phyloP scores from a whole-genome alignment of 1,284 basidiomycete species.

The Rhodotorula sp. region DNA sequence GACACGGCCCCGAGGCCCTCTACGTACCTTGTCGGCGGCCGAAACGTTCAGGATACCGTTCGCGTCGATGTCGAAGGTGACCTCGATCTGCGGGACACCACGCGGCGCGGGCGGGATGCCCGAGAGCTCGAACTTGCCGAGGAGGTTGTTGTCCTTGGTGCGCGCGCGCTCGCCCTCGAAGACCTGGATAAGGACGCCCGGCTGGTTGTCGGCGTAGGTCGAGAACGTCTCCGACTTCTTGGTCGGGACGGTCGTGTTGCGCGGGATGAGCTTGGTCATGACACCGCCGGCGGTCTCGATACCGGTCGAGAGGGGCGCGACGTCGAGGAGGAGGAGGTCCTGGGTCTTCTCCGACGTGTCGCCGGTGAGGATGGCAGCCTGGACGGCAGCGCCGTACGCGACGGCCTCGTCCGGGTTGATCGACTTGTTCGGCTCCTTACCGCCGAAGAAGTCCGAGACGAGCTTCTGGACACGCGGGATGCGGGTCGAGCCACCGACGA shows the following conservation, averaged over 20 bases:
- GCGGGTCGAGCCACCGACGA: conserved; percentile 98
- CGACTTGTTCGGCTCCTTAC: conserved; percentile 65
- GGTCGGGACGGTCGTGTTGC: conserved; percentile 96
- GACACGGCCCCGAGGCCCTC: too few species aligned
- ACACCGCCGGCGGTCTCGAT: conserved; percentile 99
- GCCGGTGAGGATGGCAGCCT: conserved; percentile 96
- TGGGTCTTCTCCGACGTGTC: conserved; percentile 99
- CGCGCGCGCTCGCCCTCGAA: conserved; percentile 99
- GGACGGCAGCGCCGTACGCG: conserved; percentile 98
- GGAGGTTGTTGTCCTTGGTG: conserved; percentile 98
- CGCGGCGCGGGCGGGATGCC: conserved; percentile 97
- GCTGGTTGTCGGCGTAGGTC: conserved; percentile 98
- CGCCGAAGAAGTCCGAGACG: conserved; percentile 98
- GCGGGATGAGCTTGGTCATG: conserved; percentile 67
- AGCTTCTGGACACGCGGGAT: conserved; percentile 98
- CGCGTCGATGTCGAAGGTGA: conserved; percentile 98
- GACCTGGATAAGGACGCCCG: conserved; percentile 97
- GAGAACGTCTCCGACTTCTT: conserved; percentile 88
- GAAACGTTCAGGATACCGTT: conserved; percentile 41
- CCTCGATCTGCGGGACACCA: conserved; percentile 97
- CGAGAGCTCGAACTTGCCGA: conserved; percentile 98
- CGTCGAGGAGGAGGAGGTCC: conserved; percentile 95
- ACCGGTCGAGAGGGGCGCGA: conserved; percentile 90
- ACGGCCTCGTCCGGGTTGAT: conserved; percentile 99
- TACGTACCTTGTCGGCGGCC: conserved; percentile 18